Evolutionary conservation across 2,329 filamentous ascomycete genomes (phyloP), one percentile per base, ranked within the genome.

Genomic region (Hymenoscyphus occultus): DNA sequence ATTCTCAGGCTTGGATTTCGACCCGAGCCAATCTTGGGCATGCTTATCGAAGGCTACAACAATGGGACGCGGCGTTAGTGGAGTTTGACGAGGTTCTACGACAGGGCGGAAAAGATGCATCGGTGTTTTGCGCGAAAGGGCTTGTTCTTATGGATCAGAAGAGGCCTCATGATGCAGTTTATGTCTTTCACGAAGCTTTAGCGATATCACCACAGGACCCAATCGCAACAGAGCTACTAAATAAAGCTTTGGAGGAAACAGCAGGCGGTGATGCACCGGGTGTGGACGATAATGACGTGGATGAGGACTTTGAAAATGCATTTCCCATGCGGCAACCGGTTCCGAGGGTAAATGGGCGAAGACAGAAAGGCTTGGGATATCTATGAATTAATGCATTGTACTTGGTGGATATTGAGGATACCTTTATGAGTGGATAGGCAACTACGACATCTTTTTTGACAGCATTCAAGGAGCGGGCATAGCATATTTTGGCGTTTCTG

Each of bases 21-120:
- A 93, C 91, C 0, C 86, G 93, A 48, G 91, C 91, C 3, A 99
- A 99, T 72, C 83, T 99, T 16, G 96, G 89, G 0, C 95, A 99
- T 75, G 90, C 94, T 0, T 89, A 93, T 68, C 87, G 95, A 62
- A 88, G 92, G 19, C 79, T 90, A 63, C 84, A 88, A 1, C 82
- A 86, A 64, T 87, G 89, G 70, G 83, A 88, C 39, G 86, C 90
- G 62, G 90, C 94, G 0, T 82, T 98, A 12, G 83, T 82, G 1
- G 86, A 94, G 74, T 98, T 97, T 72, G 91, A 97, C 69, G 89
- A 93, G 73, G 95, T 96, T 39, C 83, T 97, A 39, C 84, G 94
- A 13, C 86, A 91, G 58, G 92, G 92, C 7, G 90, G 90, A 56
- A 93, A 93, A 69, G 90, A 95, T 68, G 84, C 90, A 0, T 84